Base-by-base conservation (phyloP, 2,329 filamentous ascomycete genomes). In the Alternaria panax region DNA sequence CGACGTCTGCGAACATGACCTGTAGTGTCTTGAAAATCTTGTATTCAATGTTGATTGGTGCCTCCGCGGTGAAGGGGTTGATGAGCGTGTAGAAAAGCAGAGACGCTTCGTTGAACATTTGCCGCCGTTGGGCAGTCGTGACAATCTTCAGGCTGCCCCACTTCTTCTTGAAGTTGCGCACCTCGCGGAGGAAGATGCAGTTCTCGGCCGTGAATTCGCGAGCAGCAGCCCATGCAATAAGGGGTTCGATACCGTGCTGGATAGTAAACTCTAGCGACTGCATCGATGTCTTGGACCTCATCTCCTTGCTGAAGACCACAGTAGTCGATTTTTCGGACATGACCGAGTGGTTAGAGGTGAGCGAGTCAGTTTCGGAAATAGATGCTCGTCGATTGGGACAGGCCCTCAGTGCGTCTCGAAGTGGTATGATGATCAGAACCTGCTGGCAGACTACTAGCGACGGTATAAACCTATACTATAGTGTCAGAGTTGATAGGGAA, bases 11-110 rank as follows among this genome's bases (percentile, higher is more conserved):
- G 38, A 78, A 78, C 4, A 66, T 65, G 24, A 54, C 53, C 42
- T 78, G 75, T 7, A 78, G 63, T 7, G 63, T 65, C 36, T 75
- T 76, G 71, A 77, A 77, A 57, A 77, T 67, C 60, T 77, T 78
- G 69, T 77, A 78, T 36, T 77, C 75, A 56, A 78, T 77, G 55
- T 78, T 78, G 68, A 78, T 77, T 2, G 75, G 74, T 4, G 68
- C 69, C 48, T 77, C 75, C 14, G 75, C 75, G 4, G 75, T 77
- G 60, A 75, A 76, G 8, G 75, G 74, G 52, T 77, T 75, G 52
- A 78, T 51, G n/a, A 78, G 71, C 4, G 75, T 75, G 63, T 76
- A 77, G 64, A 72, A 78, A 58, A 78, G 77, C 41, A 78, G 70
- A 1, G 73, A 75, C 14, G 75, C 75, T 54, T 78, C 75, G 40